Evolutionary conservation across 2,329 filamentous ascomycete species (phyloP), one percentile per base, ranked within the genome.

Genomic region (Pestalotiopsis sp.): DNA sequence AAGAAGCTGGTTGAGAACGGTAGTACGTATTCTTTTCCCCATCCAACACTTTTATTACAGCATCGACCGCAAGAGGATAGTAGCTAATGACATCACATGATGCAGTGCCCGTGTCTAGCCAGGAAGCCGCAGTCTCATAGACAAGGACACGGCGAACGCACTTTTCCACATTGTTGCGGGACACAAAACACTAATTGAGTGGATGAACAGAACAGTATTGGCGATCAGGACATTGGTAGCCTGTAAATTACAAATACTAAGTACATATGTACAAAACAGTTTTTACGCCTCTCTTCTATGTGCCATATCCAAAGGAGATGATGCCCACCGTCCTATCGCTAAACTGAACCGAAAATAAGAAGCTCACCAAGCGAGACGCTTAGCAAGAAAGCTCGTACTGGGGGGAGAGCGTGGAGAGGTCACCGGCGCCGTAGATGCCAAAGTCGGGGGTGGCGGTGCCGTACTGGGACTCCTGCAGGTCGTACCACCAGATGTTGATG

Each of bases 401-500:
- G 56, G 77, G 73, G 64, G 64, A 3, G 52, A 79, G 71, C 25
- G 64, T 14, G 56, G 71, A 72, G 17, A 80, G 73, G 70, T 80
- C 78, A 57, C 78, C 78, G 13, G 77, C 75, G 14, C 72, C 73
- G 76, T 72, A 80, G 74, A 80, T 73, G n/a, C 78, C 78, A 38
- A 80, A 80, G 68, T 80, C 79, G 2, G 78, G 77, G 45, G 60
- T 69, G 25, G 78, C 77, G 5, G 75, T 72, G 17, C 77, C 78
- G 64, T 72, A 77, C 72, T 80, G 78, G 7, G 75, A 77, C 71
- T 80, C 78, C 68, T 80, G 79, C 59, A 80, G 77, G 68, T 73
- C 71, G 73, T 80, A 80, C 77, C 77, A 80, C 75, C 77, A 80
- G 39, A 79, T 56, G 75, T 80, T 80, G 71, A 80, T 68, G 52